Conservation (phyloP, 352 stramenopile species). For the Pythium brassicae region DNA sequence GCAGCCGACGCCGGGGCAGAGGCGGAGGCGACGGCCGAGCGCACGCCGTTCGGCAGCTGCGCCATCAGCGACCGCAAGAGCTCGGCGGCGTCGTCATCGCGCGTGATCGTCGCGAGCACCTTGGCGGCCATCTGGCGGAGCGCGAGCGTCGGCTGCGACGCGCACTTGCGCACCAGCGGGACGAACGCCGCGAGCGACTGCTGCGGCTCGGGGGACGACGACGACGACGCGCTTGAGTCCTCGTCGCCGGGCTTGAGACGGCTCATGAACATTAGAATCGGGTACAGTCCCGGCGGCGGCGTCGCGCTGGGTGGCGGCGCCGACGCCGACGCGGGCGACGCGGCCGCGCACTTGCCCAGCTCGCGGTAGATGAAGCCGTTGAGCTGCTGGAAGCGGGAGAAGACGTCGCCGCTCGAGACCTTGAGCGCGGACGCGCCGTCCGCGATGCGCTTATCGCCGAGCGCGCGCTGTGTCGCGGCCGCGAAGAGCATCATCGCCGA, state of each 20-base stretch:
- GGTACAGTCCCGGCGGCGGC: slow-evolving; percentile 60
- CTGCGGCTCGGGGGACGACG: slow-evolving; percentile 5
- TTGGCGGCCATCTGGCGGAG: slow-evolving; percentile 78
- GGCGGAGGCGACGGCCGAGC: too few species aligned
- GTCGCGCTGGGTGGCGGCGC: neutral
- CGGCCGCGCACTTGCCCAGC: slow-evolving; percentile 35
- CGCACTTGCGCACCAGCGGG: slow-evolving; percentile 63
- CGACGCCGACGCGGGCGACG: slow-evolving; percentile 13
- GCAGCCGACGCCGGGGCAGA: neutral
- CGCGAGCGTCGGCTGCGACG: slow-evolving; percentile 61
- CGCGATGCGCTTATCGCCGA: slow-evolving; percentile 82
- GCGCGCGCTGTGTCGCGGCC: slow-evolving; percentile 67
- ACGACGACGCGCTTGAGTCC: slow-evolving; percentile 20
- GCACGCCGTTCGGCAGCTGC: slow-evolving; percentile 38
- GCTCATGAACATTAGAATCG: slow-evolving; percentile 76
- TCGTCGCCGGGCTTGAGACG: slow-evolving; percentile 65
- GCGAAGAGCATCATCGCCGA: slow-evolving; percentile 92
- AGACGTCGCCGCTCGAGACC: slow-evolving; percentile 68
- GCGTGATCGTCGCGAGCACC: slow-evolving; percentile 69
- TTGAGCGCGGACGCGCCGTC: slow-evolving; percentile 59
- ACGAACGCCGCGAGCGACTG: slow-evolving; percentile 48
- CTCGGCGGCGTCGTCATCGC: slow-evolving; percentile 39
- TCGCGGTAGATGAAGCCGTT: slow-evolving; percentile 55
- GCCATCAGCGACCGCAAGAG: slow-evolving; percentile 33
- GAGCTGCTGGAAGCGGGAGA: slow-evolving; percentile 74